Base-by-base conservation (phyloP, 768 basidiomycete genomes). In the Tricholoma sp. region DNA sequence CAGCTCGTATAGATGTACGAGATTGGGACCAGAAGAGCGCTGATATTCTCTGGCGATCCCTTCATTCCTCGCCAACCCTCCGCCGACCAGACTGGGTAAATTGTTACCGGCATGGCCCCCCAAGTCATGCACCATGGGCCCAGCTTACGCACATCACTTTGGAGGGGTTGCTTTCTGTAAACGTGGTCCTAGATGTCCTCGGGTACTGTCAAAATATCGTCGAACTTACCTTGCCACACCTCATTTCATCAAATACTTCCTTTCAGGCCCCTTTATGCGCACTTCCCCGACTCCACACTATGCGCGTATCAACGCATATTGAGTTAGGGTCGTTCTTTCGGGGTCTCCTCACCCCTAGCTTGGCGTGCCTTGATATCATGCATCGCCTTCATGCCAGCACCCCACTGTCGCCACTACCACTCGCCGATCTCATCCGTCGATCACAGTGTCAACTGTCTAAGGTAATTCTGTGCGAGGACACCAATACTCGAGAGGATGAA, bases 121-220 rank as follows among this genome's bases (percentile, higher is more conserved):
- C 55, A 9, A 21, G 14, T 3, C 55, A 56, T 19, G 49, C 41
- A 19, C 55, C 55, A 14, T 56, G 55, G 55, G 47, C 55, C 3
- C 55, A 50, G 35, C 47, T 56, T 12, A 56, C 55, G 14, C 32
- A 50, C n/a, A 50, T 56, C 34, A 56, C 8, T 4, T 11, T 55
- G 34, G 18, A 37, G 9, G 41, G 37, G 1, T 11, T 5, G 29
- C 21, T 19, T 9, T 4, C 37, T 6, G 22, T 27, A 1, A 21
- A 24, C 16, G 37, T 31, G 11, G 18, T 19, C 2, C 14, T 53
- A 7, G 24, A n/a, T 16, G 18, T 43, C 12, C 52, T 53, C 27
- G 5, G 14, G 1, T 5, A 16, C 4, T 53, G 52, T 12, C 22
- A n/a, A 1, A 41, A 18, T 6, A 4, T 41, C 1, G 21, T 22